Evolutionary conservation across 352 stramenopile species (phyloP).

Genomic region (Pythium sukuiense): DNA sequence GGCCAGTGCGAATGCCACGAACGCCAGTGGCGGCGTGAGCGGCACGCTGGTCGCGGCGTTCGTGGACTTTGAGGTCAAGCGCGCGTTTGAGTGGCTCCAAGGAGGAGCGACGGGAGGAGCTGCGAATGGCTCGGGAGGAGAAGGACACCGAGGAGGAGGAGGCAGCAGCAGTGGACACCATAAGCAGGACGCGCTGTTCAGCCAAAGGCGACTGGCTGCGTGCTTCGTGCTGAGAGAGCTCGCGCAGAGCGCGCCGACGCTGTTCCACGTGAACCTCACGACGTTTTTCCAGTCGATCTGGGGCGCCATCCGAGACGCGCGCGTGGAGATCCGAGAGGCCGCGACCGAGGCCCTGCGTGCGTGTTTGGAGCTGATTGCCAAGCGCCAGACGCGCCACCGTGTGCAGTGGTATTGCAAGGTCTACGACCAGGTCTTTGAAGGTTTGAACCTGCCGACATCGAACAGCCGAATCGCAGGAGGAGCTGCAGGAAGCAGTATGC

Average conservation of each 20-base stretch:
- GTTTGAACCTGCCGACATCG: conserved; percentile 37
- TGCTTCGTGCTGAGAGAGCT: conserved; percentile 89
- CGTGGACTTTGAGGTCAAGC: conserved; percentile 92
- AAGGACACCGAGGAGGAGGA: not conserved
- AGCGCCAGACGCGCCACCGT: conserved; percentile 73
- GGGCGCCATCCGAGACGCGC: conserved; percentile 71
- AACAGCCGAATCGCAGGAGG: conserved; percentile 3
- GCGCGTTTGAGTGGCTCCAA: conserved; percentile 89
- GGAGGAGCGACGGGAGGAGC: conserved; percentile 8
- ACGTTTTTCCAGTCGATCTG: conserved; percentile 93
- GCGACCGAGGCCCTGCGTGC: conserved; percentile 82
- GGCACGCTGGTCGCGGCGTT: conserved; percentile 87
- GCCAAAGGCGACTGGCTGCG: conserved; percentile 69
- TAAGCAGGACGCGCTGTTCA: conserved; percentile 64
- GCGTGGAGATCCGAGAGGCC: conserved; percentile 81
- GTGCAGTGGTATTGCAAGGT: conserved; percentile 93
- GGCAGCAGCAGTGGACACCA: conserved; percentile 34
- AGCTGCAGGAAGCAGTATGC: not conserved
- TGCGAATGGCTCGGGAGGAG: not conserved
- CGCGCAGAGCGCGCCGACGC: conserved; percentile 79
- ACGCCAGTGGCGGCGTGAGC: conserved; percentile 49
- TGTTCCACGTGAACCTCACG: conserved; percentile 91
- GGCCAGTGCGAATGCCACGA: conserved; percentile 59
- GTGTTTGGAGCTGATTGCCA: conserved; percentile 87
- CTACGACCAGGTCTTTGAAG: conserved; percentile 90